Evolutionary conservation across 139 green algal species (phyloP).

Genomic region (Pleodorina starrii): DNA sequence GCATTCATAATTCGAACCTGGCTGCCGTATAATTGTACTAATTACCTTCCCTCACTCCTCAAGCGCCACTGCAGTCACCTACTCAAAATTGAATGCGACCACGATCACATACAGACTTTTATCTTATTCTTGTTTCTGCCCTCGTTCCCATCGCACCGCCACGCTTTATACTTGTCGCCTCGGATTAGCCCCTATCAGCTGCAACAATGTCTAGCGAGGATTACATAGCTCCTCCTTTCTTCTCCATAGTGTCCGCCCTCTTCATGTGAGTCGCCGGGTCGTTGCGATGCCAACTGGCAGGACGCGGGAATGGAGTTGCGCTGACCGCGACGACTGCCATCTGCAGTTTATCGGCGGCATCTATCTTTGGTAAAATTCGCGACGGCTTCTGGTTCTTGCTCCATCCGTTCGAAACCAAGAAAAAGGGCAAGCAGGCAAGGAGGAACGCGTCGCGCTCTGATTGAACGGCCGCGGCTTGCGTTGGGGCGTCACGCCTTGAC

Average conservation of each 20-base stretch:
- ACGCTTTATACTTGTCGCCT: not conserved
- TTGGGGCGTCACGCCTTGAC: too few species aligned
- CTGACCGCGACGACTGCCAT: not conserved
- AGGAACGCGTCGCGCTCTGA: too few species aligned
- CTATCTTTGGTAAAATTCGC: constrained; percentile 17
- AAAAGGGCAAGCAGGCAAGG: not conserved
- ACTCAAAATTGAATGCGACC: too few species aligned
- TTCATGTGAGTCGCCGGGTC: not conserved
- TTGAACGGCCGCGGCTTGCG: too few species aligned
- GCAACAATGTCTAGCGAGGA: constrained; percentile 26
- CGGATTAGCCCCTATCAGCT: not conserved
- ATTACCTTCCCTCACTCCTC: too few species aligned
- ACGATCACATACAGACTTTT: too few species aligned
- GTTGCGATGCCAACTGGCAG: not conserved
- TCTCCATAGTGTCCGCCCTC: constrained; percentile 13
- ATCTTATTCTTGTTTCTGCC: too few species aligned
- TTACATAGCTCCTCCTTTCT: constrained; percentile 5
- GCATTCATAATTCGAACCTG: too few species aligned
- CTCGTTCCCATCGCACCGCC: not conserved
- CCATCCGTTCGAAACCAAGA: not conserved
- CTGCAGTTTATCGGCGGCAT: not conserved
- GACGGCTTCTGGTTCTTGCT: not conserved
- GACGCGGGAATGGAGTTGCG: not conserved
- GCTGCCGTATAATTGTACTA: too few species aligned
- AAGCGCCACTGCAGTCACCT: too few species aligned